phyloP scores from a whole-genome alignment of 2,329 filamentous ascomycete genomes.

The Pseudocercospora macadamiae region DNA sequence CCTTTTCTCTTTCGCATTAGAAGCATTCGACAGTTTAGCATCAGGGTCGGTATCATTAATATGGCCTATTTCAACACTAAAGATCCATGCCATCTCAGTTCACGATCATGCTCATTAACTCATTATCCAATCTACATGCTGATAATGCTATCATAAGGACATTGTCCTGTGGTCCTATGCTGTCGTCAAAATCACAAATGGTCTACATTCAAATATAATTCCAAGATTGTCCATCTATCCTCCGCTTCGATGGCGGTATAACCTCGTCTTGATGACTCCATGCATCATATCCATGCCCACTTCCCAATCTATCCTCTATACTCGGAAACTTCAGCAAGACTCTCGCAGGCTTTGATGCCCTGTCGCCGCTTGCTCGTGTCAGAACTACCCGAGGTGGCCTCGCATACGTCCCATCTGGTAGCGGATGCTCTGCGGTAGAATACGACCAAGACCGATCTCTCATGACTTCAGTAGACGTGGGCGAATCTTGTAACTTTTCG shows the following conservation, averaged over 20 bases:
- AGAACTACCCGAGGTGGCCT: constrained; percentile 3
- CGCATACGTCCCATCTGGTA: background rate
- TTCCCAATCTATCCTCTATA: constrained; percentile 13
- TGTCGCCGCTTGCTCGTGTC: background rate
- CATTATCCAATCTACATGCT: background rate
- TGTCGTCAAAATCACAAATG: background rate
- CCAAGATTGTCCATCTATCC: background rate
- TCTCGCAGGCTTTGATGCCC: constrained; percentile 7
- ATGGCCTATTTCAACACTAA: too few relatives aligned
- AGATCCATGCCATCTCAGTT: too few relatives aligned
- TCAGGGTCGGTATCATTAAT: too few relatives aligned
- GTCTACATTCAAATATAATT: background rate
- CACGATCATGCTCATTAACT: background rate
- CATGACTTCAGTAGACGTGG: constrained; percentile 1
- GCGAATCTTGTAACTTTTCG: constrained; percentile 2
- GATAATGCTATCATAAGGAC: background rate
- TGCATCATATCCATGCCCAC: constrained; percentile 2
- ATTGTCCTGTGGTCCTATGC: background rate
- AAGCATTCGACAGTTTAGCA: too few relatives aligned
- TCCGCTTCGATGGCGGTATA: background rate
- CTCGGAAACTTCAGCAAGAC: constrained; percentile 13
- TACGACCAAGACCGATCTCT: constrained; percentile 6
- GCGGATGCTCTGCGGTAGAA: background rate
- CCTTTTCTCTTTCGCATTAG: too few relatives aligned
- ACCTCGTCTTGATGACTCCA: background rate